These are phyloP conservation scores for Irpex rosettiformis DNA, from an alignment of 1,284 basidiomycete species.

Conservation along the genomic window DNA sequence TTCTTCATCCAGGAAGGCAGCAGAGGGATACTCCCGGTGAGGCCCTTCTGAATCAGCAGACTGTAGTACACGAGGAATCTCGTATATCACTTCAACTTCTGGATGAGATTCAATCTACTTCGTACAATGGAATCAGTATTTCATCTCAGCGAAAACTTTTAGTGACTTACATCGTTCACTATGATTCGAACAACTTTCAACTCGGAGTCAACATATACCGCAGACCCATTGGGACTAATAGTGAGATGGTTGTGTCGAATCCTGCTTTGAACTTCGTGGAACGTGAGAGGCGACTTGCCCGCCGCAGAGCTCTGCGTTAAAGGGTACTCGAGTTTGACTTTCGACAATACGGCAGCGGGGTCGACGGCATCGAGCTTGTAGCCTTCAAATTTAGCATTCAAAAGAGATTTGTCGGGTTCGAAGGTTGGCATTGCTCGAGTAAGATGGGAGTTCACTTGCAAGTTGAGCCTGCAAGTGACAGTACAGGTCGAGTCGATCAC, in stretches of 20 bases:
- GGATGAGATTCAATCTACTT: conserved; percentile 52
- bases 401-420: conserved; percentile 40
- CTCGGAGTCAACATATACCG: conserved; percentile 70
- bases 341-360: conserved; percentile 51
- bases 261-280: conserved; percentile 79
- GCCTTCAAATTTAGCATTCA: conserved; percentile 84
- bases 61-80: conserved; percentile 53
- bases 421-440: conserved; percentile 24
- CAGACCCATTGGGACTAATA: conserved; percentile 41
- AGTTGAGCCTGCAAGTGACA: not conserved
- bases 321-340: conserved; percentile 47
- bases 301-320: conserved; percentile 62
- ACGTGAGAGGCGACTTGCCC: conserved; percentile 57
- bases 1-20: conserved; percentile 48
- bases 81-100: conserved; percentile 53
- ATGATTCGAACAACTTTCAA: conserved; percentile 62
- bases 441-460: not conserved
- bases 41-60: conserved; percentile 32
- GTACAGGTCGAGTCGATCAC: not conserved
- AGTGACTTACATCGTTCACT: conserved; percentile 49
- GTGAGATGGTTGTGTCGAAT: conserved; percentile 84
- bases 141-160: not conserved
- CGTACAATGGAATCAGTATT: not conserved
- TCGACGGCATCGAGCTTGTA: conserved; percentile 68
- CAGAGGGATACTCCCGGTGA: conserved; percentile 77